Percentiles rank a stretch among this genome's conserved stretches.
These are phyloP conservation scores for Senna siamea DNA, from an alignment of 306 rosid species.

Conservation along the genomic window DNA sequence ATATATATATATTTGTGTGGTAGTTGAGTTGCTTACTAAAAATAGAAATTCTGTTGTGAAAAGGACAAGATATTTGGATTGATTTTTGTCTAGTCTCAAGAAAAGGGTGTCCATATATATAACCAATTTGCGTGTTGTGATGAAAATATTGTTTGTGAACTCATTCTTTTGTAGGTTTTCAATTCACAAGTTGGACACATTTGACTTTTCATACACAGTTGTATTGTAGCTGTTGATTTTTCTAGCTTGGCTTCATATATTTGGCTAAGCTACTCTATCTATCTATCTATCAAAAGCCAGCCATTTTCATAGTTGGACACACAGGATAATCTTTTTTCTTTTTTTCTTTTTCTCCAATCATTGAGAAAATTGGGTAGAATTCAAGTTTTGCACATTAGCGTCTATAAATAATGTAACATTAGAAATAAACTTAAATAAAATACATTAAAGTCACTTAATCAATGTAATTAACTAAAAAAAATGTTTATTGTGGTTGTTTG, in stretches of 20 bases:
- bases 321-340: not conserved
- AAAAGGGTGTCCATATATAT: not conserved
- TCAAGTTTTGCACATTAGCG: not conserved
- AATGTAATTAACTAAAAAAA: no score
- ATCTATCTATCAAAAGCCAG: not conserved
- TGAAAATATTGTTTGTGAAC: constrained; percentile 24
- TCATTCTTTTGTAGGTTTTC: constrained; percentile 27
- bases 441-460: no score
- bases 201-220: constrained; percentile 25
- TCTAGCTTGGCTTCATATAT: not conserved
- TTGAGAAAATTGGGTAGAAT: not conserved
- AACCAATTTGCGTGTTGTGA: constrained; percentile 20
- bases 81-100: constrained; percentile 19
- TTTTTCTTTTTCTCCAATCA: not conserved
- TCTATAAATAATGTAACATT: no score
- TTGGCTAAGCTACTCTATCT: not conserved
- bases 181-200: constrained; percentile 3
- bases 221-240: constrained; percentile 10
- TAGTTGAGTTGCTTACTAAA: constrained; percentile 25
- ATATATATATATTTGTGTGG: not conserved
- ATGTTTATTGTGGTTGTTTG: no score
- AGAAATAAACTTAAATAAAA: no score
- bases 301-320: not conserved
- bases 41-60: constrained; percentile 29
- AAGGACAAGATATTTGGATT: constrained; percentile 5